Evolutionary conservation across 768 basidiomycete species (phyloP).

Genomic region (Mycena capillaripes): DNA sequence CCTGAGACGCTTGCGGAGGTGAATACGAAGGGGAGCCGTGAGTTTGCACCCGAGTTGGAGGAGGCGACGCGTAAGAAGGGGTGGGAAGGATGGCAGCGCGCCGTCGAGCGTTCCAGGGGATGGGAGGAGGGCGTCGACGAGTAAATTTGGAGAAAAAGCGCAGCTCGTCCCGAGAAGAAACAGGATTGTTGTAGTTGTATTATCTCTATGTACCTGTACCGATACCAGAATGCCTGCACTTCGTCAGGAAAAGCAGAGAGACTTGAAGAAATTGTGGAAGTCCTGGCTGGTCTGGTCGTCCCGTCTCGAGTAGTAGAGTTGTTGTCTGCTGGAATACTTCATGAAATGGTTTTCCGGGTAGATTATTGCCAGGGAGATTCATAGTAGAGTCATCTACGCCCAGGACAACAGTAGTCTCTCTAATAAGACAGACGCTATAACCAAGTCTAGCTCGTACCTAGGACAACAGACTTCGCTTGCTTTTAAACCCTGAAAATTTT

Average conservation of each 20-base stretch:
- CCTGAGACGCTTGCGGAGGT: slow-evolving; percentile 89
- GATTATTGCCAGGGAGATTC: no score
- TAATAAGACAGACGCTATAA: no score
- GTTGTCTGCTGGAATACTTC: no score
- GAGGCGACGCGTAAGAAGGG: slow-evolving; percentile 70
- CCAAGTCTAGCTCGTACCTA: no score
- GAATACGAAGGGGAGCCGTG: slow-evolving; percentile 85
- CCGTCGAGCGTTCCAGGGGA: slow-evolving; percentile 76
- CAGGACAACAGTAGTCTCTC: no score
- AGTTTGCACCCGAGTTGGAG: slow-evolving; percentile 72
- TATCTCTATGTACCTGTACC: slow-evolving; percentile 1
- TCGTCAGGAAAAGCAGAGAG: neutral
- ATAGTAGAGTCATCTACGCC: no score
- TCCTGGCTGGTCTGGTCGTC: no score
- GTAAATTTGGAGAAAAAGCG: neutral
- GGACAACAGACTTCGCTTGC: no score
- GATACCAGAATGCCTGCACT: neutral
- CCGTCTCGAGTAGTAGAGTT: no score
- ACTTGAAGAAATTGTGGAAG: no score
- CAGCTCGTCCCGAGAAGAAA: neutral
- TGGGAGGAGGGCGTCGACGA: slow-evolving; percentile 30
- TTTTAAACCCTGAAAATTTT: no score
- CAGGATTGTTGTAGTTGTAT: neutral
- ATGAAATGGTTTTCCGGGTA: no score
- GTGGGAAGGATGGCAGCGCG: slow-evolving; percentile 90